Base-by-base conservation (phyloP, 164 flowering plant species). In the Tetrastigma voinierianum region DNA sequence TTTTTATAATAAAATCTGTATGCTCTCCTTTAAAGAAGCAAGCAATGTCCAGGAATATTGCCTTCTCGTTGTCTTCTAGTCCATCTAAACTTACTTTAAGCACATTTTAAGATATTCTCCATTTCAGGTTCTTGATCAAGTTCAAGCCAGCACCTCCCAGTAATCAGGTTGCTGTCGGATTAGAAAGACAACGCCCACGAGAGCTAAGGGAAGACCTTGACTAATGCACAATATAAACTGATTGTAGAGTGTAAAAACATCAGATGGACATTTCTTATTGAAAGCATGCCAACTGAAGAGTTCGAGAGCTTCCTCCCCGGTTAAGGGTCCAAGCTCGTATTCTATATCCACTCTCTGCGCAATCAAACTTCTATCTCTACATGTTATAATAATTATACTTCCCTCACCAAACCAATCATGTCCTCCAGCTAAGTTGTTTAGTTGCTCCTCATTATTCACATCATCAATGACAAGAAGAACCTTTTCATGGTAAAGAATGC, bases 351-450 rank as follows among this genome's bases (percentile, higher is more conserved):
- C 60, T 24, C 25, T 8, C 4, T n/a, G 16, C 1, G 0, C 20
- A 8, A 64, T 23, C 18, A 64, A 6, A 10, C 10, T 3, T 24
- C 23, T 64, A 40, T 64, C 24, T 17, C 57, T 51, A 7, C 57
- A 24, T 51, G 67, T 51, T 15, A 64, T 51, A 23, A 64, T 49
- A 20, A 64, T 51, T 48, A 57, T 25, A 64, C 67, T 64, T 17
- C 67, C 67, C 2, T 44, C 9, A 9, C 47, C 67, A 51, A 64
- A 51, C 49, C 23, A 49, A 64, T 25, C 16, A 52, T 9, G 7
- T 4, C 16, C 32, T 23, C 48, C 52, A 49, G 19, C 56, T 51
- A 64, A 64, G 0, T 14, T 25, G 17, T 64, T 47, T 32, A 64
- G 24, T 40, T 64, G 67, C 7, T 9, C 9, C 18, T 10, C 6